Conservation (phyloP, 176 grass and related monocot genomes). For the Pharus latifolius region DNA sequence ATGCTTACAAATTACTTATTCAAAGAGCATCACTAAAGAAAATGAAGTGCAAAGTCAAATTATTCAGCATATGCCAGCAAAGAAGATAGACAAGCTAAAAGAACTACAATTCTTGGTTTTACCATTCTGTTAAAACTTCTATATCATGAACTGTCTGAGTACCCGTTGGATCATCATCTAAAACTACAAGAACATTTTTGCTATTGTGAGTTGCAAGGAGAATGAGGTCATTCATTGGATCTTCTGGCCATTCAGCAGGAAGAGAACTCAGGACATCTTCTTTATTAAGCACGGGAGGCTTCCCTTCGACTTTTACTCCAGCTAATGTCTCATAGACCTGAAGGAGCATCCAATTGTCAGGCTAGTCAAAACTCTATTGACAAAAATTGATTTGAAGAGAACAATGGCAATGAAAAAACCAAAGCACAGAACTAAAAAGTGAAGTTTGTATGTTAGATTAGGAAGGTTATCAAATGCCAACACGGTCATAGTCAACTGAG, state of each 20-base stretch:
- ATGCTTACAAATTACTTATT: neutral
- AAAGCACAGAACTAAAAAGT: neutral
- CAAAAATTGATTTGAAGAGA: neutral
- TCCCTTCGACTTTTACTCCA: conserved; percentile 94
- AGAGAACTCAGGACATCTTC: conserved; percentile 57
- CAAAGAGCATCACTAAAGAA: conserved; percentile 9
- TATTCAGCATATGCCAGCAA: neutral
- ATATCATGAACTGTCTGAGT: conserved; percentile 98
- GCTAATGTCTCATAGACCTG: conserved; percentile 93
- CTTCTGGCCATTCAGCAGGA: conserved; percentile 70
- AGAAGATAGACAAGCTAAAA: neutral
- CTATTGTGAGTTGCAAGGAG: conserved; percentile 34
- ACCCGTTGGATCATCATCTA: conserved; percentile 97
- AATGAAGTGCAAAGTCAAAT: neutral
- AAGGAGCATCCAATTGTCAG: neutral
- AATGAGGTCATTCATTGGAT: conserved; percentile 57
- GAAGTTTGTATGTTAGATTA: neutral
- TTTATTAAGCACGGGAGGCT: conserved; percentile 51
- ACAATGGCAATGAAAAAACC: too few relatives aligned
- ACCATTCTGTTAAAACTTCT: conserved; percentile 98
- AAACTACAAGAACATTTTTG: conserved; percentile 79
- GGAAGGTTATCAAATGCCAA: neutral
- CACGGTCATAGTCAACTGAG: neutral
- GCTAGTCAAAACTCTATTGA: neutral
- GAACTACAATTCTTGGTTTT: conserved; percentile 1